Evolutionary conservation across 768 basidiomycete genomes (phyloP).

Genomic region (Leccinum subtestaceum): DNA sequence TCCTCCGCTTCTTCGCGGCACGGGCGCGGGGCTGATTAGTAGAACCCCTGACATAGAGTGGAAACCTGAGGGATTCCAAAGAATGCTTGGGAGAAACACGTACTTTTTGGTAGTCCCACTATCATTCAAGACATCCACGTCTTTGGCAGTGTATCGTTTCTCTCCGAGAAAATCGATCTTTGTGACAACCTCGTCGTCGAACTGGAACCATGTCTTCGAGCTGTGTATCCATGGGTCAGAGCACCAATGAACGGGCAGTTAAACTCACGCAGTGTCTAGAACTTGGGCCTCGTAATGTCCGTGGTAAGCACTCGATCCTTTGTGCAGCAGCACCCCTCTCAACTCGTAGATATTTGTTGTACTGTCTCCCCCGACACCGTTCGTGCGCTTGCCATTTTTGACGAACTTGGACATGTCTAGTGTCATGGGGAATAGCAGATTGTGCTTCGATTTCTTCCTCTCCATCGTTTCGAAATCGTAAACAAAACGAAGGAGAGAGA

Average conservation of each 20-base stretch:
- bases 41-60: conserved; percentile 16
- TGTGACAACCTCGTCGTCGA: conserved; percentile 86
- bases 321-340: conserved; percentile 82
- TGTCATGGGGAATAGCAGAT: conserved; percentile 69
- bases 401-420: conserved; percentile 75
- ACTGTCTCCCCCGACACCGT: conserved; percentile 20
- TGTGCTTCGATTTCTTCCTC: conserved; percentile 84
- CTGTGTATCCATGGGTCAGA: conserved; percentile 35
- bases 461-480: conserved; percentile 77
- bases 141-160: conserved; percentile 34
- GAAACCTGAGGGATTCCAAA: conserved; percentile 1
- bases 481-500: conserved; percentile 91
- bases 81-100: conserved; percentile 8
- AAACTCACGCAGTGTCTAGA: conserved; percentile 61
- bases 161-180: conserved; percentile 55
- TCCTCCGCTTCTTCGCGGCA: conserved; percentile 46
- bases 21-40: conserved; percentile 36
- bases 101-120: conserved; percentile 28
- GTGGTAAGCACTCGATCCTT: conserved; percentile 88
- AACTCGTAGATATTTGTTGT: conserved; percentile 65
- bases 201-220: conserved; percentile 79
- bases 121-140: conserved; percentile 29
- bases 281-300: conserved; percentile 90
- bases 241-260: not conserved
- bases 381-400: conserved; percentile 23